Evolutionary conservation across 2,329 filamentous ascomycete genomes (phyloP), one percentile per base, ranked within the genome.

Genomic region (Knufia fluminis): DNA sequence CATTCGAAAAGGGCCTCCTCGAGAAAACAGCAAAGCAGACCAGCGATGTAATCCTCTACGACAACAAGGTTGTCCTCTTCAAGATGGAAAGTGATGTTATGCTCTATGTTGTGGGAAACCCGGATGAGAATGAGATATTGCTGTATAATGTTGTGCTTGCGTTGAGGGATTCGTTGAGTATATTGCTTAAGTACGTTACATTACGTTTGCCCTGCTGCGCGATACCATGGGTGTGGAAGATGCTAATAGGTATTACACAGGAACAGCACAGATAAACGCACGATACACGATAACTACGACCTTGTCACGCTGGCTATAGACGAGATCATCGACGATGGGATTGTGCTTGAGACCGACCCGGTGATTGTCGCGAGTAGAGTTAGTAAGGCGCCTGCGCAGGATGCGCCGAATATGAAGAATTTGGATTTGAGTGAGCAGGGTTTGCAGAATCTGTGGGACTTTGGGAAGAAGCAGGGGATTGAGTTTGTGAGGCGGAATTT

Each of bases 21-120:
- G 84, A 95, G 63, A 97, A 98, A 78, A 97, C 92, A 14, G 84
- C 86, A 59, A 98, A 97, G 76, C 88, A 94, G 72, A 90, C 81
- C 12, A 88, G 85, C 60, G 92, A 97, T 71, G 92, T 98, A 61
- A 94, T 98, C 60, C 80, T 98, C 49, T 97, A 96, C 71, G 92
- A 98, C 71, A 94, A 94, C 72, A 82, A 88, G 62, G 85, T 98
- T 54, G 88, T 97, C 49, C 83, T 97, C 46, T 98, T 96, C 77
- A 98, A 98, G 80, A 85, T 85, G 73, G 92, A 98, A 74, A 89
- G 86, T 60, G 92, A 98, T 68, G 86, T 97, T 50, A 96, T 96
- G 85, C 80, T 86, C 40, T 97, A 97, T 66, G 85, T 97, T 22
- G 86, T 98, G 9, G 91, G 91, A 57, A 82, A 83, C 48, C 78